Base-by-base conservation (phyloP, 2,329 filamentous ascomycete genomes). In the Pseudopyrenochaeta lycopersici region DNA sequence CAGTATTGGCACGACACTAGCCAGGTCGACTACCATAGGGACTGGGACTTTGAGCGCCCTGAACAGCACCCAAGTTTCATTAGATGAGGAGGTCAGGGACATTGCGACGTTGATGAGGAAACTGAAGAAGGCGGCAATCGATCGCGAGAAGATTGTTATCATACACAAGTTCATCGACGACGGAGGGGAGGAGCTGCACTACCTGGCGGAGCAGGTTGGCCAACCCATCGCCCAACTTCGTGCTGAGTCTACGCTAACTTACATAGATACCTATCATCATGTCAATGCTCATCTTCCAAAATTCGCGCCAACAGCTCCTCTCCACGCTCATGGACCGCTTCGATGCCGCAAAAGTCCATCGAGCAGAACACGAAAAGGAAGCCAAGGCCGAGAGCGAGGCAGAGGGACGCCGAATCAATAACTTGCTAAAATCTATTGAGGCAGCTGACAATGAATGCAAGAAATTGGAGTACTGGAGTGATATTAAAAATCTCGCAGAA, bases 71-170 rank as follows among this genome's bases (percentile, higher is more conserved):
- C 48, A 80, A 73, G 53, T 43, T 12, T 82, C 48, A 50, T 66
- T 58, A 6, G 75, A 79, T 30, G 84, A 85, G 50, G 85, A 88
- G 42, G 83, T 88, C 45, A 79, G 78, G 4, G 85, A 91, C 66
- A 84, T 92, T 15, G 84, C 87, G 3, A 85, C 86, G 2, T 79
- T 99, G 21, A 83, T 96, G 78, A 78, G 76, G 18, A 84, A 85
- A 2, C 76, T 99, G 49, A 89, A 88, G 58, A 78, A 78, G 33
- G 86, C 90, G 5, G 84, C 88, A 7, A 91, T 99, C 62, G 95
- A 99, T 71, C 86, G 95, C 30, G 94, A 98, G 78, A 98, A 95
- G 79, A 87, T 96, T 53, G 89, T 94, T 56, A 88, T 89, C 0
- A 84, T 97, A 18, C 87, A 90, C 66, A 90, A 85, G 58, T 99